Conservation (phyloP, 2,329 filamentous ascomycete species). For the Arthroderma uncinatum region DNA sequence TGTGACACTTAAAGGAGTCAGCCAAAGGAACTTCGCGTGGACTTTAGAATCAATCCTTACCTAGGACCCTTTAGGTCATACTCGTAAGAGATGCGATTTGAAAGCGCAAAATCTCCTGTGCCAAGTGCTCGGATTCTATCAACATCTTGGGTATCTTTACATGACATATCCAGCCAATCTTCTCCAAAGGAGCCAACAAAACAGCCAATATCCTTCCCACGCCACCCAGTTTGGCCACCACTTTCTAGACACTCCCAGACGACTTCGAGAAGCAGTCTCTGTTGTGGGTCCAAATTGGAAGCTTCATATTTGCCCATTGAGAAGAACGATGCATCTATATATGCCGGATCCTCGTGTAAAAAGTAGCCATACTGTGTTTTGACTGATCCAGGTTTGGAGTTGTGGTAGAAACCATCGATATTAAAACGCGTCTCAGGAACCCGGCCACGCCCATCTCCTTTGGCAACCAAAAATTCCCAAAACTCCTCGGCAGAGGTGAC, state of each 20-base stretch:
- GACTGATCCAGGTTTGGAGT: not conserved
- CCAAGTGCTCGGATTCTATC: not conserved
- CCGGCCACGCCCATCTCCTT: slow-evolving; percentile 10
- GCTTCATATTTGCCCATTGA: slow-evolving; percentile 21
- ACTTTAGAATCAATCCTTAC: not conserved
- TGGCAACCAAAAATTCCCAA: slow-evolving; percentile 15
- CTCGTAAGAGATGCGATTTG: slow-evolving; percentile 13
- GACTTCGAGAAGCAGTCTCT: slow-evolving; percentile 62
- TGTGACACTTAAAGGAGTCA: slow-evolving; percentile 8
- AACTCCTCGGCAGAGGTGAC: slow-evolving; percentile 13
- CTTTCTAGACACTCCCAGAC: slow-evolving; percentile 75
- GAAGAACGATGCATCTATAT: not conserved
- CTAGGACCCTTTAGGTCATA: slow-evolving; percentile 13
- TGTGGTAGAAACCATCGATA: slow-evolving; percentile 7
- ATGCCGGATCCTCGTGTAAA: not conserved
- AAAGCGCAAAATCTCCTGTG: not conserved
- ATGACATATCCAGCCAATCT: not conserved
- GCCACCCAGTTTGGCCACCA: slow-evolving; percentile 42
- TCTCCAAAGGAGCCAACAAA: not conserved
- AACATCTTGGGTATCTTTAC: not conserved
- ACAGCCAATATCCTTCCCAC: not conserved
- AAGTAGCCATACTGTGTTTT: not conserved
- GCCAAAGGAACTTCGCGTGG: not conserved
- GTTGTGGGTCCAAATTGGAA: slow-evolving; percentile 62
- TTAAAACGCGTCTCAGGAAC: slow-evolving; percentile 15